A percentile compares a stretch with the other conserved stretches of the same genome.
Conservation (phyloP, 2,329 filamentous ascomycete genomes). For the Graphilbum fragrans region DNA sequence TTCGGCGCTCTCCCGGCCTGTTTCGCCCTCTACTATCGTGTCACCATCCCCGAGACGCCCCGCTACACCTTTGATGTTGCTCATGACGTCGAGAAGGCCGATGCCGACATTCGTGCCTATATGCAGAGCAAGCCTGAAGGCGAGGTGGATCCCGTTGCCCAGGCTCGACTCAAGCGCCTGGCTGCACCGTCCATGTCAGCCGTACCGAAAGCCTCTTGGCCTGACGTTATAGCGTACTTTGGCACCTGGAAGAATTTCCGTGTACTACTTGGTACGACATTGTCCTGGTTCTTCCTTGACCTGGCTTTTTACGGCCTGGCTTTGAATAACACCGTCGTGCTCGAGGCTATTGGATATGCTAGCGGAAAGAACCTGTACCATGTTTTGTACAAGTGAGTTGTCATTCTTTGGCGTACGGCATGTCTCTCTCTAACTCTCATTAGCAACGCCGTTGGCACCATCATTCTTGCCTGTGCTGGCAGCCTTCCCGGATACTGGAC, state of each 20-base stretch:
- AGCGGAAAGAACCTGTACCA: slow-evolving; percentile 52
- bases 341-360: slow-evolving; percentile 61
- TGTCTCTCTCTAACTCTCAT: not conserved
- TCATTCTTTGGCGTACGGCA: not conserved
- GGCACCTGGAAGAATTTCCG: slow-evolving; percentile 56
- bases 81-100: slow-evolving; percentile 62
- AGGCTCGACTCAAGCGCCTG: slow-evolving; percentile 39
- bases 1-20: slow-evolving; percentile 68
- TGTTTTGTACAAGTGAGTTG: slow-evolving; percentile 44
- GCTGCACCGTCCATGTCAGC: slow-evolving; percentile 23
- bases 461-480: slow-evolving; percentile 66
- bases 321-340: slow-evolving; percentile 63
- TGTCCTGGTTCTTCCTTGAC: slow-evolving; percentile 76
- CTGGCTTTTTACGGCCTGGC: slow-evolving; percentile 57
- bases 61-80: slow-evolving; percentile 58
- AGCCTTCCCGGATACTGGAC: slow-evolving; percentile 74
- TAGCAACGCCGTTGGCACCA: slow-evolving; percentile 56
- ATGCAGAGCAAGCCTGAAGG: slow-evolving; percentile 34
- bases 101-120: slow-evolving; percentile 56
- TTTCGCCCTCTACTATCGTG: slow-evolving; percentile 72
- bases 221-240: slow-evolving; percentile 57
- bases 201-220: slow-evolving; percentile 57
- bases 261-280: slow-evolving; percentile 61
- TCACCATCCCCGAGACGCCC: slow-evolving; percentile 77
- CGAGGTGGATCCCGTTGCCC: slow-evolving; percentile 33